Base-by-base conservation (phyloP, 176 grass and related monocot species). In the Oryza australiensis region DNA sequence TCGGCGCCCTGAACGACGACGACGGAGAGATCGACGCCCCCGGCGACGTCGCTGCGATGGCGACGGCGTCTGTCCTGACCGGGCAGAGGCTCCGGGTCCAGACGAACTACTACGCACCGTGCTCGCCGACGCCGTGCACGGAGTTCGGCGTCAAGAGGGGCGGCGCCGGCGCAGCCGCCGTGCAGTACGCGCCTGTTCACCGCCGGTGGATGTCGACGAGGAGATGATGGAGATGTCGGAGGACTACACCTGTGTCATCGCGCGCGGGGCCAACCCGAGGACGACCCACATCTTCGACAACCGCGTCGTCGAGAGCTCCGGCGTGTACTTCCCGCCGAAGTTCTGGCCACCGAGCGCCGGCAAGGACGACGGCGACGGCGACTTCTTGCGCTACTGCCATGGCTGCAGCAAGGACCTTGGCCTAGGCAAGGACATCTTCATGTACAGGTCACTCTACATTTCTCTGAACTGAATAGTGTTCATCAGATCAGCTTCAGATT, bases 241-340 rank as follows among this genome's bases (percentile, higher is more conserved):
- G 85, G 88, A 86, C 78, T 97, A 97, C 84, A 93, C 94, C 65
- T 68, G 94, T 77, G 87, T 97, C 53, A 93, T 93, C 62, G 78
- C 81, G 6, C 90, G 90, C 15, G 84, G 91, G n/a, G 70, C 88
- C 12, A 87, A 86, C 86, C 76, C 84, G 26, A 87, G 68, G 87
- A 93, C 90, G 22, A 89, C 84, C 33, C 88, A 91, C 78, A 91
- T 97, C 53, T 93, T 97, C 74, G 86, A 97, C 35, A 86, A 79
- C 72, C 80, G 72, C 82, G 70, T 91, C 38, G 45, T 92, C 27
- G 85, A 86, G 73, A 87, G 68, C 51, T 65, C 73, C 38, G 37
- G 62, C 16, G 78, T 23, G 15, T 55, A n/a, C 51, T 20, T 62
- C 55, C 55, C 34, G 8, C 27, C 42, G 3, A 64, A 73, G 40